Conservation (phyloP, 2,329 filamentous ascomycete species). For the Aspergillus sp. region DNA sequence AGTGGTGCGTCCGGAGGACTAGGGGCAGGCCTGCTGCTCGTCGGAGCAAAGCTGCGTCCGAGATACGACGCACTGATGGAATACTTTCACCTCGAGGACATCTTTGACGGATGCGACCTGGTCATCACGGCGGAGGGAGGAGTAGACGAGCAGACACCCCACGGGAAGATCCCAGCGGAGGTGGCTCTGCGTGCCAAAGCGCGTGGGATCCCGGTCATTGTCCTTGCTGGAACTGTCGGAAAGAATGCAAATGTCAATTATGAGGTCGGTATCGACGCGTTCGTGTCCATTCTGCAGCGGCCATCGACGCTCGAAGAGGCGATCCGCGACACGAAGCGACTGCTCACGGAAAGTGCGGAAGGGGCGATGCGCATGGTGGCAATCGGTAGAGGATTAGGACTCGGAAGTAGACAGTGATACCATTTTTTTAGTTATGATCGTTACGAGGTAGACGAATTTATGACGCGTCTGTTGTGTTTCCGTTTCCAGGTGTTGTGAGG, state of each 20-base stretch:
- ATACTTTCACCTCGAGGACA: conserved; percentile 53
- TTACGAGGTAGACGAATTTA: not conserved
- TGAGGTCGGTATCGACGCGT: conserved; percentile 40
- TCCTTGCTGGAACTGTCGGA: conserved; percentile 48
- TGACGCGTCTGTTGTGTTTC: not conserved
- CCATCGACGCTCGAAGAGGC: conserved; percentile 35
- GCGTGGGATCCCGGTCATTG: conserved; percentile 53
- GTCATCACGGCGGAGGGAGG: conserved; percentile 60
- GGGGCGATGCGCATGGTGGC: conserved; percentile 36
- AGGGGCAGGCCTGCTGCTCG: conserved; percentile 55
- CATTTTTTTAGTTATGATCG: not conserved
- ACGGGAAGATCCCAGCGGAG: conserved; percentile 60
- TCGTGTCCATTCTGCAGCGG: conserved; percentile 35
- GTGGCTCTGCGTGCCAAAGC: conserved; percentile 54
- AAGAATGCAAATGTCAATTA: conserved; percentile 41
- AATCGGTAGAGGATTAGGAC: conserved; percentile 21
- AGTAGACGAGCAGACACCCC: conserved; percentile 56
- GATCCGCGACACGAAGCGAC: conserved; percentile 30
- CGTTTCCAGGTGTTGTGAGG: not conserved
- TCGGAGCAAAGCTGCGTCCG: conserved; percentile 53
- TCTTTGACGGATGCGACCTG: conserved; percentile 55
- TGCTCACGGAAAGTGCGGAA: conserved; percentile 35
- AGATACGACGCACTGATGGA: conserved; percentile 57
- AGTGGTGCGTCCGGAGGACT: conserved; percentile 59
- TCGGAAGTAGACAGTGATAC: not conserved